These are phyloP conservation scores for Hippophae rhamnoides DNA, from an alignment of 306 rosid species.

Conservation along the genomic window DNA sequence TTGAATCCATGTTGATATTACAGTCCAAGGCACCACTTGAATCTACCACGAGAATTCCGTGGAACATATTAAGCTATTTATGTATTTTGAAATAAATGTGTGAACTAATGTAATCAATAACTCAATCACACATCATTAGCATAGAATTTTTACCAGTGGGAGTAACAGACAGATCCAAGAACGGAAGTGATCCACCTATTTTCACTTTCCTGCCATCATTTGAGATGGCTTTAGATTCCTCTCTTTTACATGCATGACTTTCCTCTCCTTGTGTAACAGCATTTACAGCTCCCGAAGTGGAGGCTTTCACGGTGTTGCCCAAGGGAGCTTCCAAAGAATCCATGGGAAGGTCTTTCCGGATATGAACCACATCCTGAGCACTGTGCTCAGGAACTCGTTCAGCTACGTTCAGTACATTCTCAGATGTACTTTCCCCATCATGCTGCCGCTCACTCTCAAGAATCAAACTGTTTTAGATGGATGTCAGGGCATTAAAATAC, in stretches of 20 bases:
- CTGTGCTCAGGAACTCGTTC: constrained; percentile 23
- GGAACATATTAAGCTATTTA: constrained; percentile 12
- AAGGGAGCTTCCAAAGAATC: constrained; percentile 23
- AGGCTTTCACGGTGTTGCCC: constrained; percentile 21
- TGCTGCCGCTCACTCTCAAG: constrained; percentile 15
- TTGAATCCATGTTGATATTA: constrained; percentile 29
- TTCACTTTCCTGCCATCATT: constrained; percentile 16
- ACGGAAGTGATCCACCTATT: constrained; percentile 23
- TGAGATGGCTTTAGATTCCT: constrained; percentile 18
- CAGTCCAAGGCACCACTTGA: constrained; percentile 25
- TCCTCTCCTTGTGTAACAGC: constrained; percentile 20
- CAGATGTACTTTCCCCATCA: constrained; percentile 16
- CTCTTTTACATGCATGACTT: constrained; percentile 10
- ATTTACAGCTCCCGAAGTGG: constrained; percentile 17
- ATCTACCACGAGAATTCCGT: constrained; percentile 20
- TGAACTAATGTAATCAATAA: background rate
- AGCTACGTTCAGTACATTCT: constrained; percentile 20
- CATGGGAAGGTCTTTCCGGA: constrained; percentile 20
- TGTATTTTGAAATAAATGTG: background rate
- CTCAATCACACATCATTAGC: constrained; percentile 4
- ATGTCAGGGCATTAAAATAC: constrained; percentile 2
- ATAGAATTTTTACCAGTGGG: constrained; percentile 31
- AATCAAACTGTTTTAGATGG: constrained; percentile 28
- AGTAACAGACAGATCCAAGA: constrained; percentile 22
- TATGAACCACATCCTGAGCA: constrained; percentile 17